Evolutionary conservation across 352 stramenopile genomes (phyloP).

Genomic region (Pythium angustatum): DNA sequence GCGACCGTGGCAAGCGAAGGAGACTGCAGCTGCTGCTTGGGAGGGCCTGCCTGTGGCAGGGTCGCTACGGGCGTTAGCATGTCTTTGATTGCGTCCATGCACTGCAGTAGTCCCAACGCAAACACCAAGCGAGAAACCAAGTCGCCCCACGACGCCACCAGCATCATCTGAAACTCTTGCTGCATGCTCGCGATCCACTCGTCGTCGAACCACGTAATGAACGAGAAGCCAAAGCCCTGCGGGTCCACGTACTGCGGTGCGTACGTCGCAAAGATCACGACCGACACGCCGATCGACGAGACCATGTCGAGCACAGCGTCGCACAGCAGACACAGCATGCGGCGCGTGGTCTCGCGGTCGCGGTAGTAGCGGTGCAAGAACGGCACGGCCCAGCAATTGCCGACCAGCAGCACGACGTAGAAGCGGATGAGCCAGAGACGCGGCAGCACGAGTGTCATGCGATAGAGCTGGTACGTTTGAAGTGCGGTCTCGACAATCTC

Average conservation of each 20-base stretch:
- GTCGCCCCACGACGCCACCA: constrained; percentile 14
- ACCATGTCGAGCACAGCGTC: constrained; percentile 23
- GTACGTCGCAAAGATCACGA: constrained; percentile 15
- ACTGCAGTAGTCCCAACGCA: constrained; percentile 11
- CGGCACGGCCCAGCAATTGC: constrained; percentile 18
- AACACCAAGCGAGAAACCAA: constrained; percentile 16
- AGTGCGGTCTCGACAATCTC: constrained; percentile 13
- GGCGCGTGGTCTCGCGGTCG: not conserved
- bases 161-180: constrained; percentile 24
- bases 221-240: constrained; percentile 14
- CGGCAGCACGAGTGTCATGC: constrained; percentile 6
- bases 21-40: not conserved
- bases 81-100: constrained; percentile 20
- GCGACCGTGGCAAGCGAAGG: not conserved
- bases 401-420: constrained; percentile 9
- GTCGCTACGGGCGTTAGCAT: constrained; percentile 2
- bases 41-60: not conserved
- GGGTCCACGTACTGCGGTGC: constrained; percentile 19
- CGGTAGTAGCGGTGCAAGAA: constrained; percentile 4
- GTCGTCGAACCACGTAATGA: constrained; percentile 19
- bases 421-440: constrained; percentile 26
- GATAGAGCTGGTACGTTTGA: constrained; percentile 12
- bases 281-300: constrained; percentile 12
- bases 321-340: constrained; percentile 8
- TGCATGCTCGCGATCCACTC: constrained; percentile 18